Conservation (phyloP, 768 basidiomycete species). For the Auricularia sp. region DNA sequence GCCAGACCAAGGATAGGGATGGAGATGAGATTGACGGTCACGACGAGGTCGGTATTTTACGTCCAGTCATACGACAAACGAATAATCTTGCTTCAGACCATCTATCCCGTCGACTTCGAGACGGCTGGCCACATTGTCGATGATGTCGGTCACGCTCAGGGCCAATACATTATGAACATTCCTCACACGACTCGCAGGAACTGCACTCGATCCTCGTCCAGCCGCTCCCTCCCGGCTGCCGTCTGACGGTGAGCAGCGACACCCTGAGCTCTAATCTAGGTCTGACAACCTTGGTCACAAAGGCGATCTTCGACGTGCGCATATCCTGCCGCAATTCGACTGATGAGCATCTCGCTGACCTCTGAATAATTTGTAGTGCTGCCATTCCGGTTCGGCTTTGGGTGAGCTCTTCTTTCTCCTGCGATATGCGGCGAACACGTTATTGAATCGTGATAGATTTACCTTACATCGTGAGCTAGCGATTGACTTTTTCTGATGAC, state of each 20-base stretch:
- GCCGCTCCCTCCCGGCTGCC: constrained; percentile 74
- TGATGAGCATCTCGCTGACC: background rate
- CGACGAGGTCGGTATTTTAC: constrained; percentile 6
- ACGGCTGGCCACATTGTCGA: constrained; percentile 72
- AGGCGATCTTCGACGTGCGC: constrained; percentile 62
- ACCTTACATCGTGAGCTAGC: constrained; percentile 21
- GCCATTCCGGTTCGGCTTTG: constrained; percentile 83
- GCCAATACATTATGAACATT: background rate
- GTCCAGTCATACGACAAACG: background rate
- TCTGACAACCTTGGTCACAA: background rate
- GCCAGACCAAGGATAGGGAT: constrained; percentile 72
- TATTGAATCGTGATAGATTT: constrained; percentile 26
- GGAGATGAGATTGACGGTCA: constrained; percentile 76
- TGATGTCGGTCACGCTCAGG: constrained; percentile 47
- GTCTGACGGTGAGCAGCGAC: constrained; percentile 47
- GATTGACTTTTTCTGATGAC: background rate
- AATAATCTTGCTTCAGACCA: constrained; percentile 36
- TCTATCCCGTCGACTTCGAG: constrained; percentile 79
- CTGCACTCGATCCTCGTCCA: constrained; percentile 70
- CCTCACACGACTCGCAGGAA: constrained; percentile 26
- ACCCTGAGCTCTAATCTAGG: no score
- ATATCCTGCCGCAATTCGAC: constrained; percentile 1
- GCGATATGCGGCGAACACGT: constrained; percentile 14
- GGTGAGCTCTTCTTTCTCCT: constrained; percentile 31
- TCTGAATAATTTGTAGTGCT: constrained; percentile 38